phyloP scores from a whole-genome alignment of 306 rosid genomes.

The Amphicarpaea edgeworthii region DNA sequence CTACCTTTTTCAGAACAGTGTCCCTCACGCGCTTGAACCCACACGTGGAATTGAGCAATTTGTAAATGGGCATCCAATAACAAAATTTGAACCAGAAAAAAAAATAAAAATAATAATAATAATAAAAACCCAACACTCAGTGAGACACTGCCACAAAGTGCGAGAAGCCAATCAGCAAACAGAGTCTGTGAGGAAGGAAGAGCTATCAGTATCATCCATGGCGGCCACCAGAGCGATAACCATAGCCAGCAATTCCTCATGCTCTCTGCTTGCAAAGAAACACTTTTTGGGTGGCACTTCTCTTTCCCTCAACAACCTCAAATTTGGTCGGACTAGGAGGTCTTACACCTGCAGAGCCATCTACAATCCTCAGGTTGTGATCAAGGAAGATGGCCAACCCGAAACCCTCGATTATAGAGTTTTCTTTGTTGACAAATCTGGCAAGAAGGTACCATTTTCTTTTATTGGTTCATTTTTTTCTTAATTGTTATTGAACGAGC shows the following conservation, averaged over 20 bases:
- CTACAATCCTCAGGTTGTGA: conserved; percentile 70
- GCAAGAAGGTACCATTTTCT: conserved; percentile 64
- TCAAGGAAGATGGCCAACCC: conserved; percentile 81
- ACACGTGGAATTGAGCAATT: background rate
- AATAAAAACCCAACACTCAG: background rate
- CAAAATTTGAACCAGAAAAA: background rate
- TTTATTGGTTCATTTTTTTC: background rate
- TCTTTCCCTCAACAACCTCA: conserved; percentile 46
- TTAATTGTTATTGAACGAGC: background rate
- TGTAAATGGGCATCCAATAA: background rate
- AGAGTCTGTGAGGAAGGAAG: background rate
- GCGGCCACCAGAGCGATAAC: conserved; percentile 82
- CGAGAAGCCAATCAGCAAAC: conserved; percentile 41
- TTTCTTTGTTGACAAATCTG: conserved; percentile 73
- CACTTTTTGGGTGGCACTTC: conserved; percentile 37
- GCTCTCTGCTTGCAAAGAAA: conserved; percentile 55
- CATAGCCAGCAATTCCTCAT: conserved; percentile 58
- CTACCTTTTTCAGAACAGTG: background rate
- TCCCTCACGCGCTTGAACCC: conserved; percentile 1
- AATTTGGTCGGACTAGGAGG: conserved; percentile 47
- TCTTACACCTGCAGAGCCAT: conserved; percentile 72
- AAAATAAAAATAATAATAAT: background rate
- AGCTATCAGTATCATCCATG: conserved; percentile 52
- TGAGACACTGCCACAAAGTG: conserved; percentile 30
- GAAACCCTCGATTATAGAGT: conserved; percentile 85